These are phyloP conservation scores for Lodderomyces elongisporus DNA, from an alignment of 1,139 yeast species.

Conservation along the genomic window DNA sequence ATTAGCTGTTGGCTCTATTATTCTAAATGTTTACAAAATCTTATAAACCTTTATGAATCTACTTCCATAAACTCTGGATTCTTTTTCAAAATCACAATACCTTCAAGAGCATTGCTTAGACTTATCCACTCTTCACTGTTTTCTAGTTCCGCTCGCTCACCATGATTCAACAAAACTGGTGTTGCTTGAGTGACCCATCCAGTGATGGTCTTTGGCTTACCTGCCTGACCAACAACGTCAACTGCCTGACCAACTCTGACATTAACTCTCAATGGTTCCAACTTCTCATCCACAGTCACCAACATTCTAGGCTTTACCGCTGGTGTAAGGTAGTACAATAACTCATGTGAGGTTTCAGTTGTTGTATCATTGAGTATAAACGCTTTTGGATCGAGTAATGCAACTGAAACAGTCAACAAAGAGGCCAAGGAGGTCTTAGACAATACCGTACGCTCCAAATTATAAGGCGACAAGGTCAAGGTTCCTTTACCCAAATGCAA, in stretches of 20 bases:
- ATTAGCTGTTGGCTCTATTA: background rate
- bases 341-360: slow-evolving; percentile 62
- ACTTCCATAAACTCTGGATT: slow-evolving; percentile 83
- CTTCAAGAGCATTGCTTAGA: slow-evolving; percentile 79
- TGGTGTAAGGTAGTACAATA: slow-evolving; percentile 81
- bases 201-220: slow-evolving; percentile 96
- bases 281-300: slow-evolving; percentile 84
- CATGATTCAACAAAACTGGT: slow-evolving; percentile 87
- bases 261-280: slow-evolving; percentile 85
- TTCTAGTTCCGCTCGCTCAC: slow-evolving; percentile 96
- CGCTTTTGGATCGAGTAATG: slow-evolving; percentile 77
- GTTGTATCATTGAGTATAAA: slow-evolving; percentile 50
- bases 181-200: slow-evolving; percentile 99
- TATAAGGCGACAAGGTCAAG: slow-evolving; percentile 81
- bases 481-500: slow-evolving; percentile 97
- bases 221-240: slow-evolving; percentile 98
- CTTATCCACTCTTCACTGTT: slow-evolving; percentile 83
- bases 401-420: slow-evolving; percentile 75
- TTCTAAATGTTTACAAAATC: too few species aligned
- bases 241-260: slow-evolving; percentile 99
- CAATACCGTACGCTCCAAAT: slow-evolving; percentile 80
- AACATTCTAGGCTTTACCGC: slow-evolving; percentile 93
- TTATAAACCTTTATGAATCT: slow-evolving; percentile 33
- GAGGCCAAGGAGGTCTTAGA: slow-evolving; percentile 91
- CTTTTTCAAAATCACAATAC: slow-evolving; percentile 86